Conservation (phyloP, 2,329 filamentous ascomycete genomes). For the Fusarium verticillioides region DNA sequence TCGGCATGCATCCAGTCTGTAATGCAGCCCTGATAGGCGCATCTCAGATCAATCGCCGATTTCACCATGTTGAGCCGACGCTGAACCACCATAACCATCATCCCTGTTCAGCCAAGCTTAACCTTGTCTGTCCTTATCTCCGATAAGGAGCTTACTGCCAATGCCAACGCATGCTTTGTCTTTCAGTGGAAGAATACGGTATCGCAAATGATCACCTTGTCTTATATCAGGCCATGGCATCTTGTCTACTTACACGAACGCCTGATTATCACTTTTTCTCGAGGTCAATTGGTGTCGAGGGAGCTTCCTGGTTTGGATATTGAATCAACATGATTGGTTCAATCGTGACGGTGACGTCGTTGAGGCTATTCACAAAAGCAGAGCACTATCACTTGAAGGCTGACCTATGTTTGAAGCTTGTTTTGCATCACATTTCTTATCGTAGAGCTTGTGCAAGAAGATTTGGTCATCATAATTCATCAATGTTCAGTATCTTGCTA, state of each 20-base stretch:
- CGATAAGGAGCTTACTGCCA: neutral
- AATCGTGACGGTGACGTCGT: neutral
- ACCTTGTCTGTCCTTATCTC: slow-evolving; percentile 4
- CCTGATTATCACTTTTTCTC: neutral
- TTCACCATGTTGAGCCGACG: neutral
- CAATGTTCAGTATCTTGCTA: neutral
- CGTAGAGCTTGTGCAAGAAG: too few relatives aligned
- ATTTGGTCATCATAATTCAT: too few relatives aligned
- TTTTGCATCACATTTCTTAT: neutral
- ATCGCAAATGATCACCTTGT: too few relatives aligned
- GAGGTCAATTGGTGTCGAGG: fast-evolving
- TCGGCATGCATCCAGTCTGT: neutral
- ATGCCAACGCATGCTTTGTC: neutral
- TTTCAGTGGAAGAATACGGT: neutral
- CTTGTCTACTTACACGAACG: neutral
- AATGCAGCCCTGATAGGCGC: slow-evolving; percentile 18
- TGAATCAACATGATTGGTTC: neutral
- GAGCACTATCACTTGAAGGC: neutral
- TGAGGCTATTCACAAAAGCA: neutral
- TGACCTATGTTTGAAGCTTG: neutral
- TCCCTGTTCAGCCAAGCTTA: neutral
- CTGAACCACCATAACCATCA: neutral
- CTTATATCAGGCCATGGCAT: neutral
- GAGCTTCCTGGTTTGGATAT: neutral
- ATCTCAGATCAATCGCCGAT: slow-evolving; percentile 43